A percentile compares a stretch with the other conserved stretches of the same genome.
These are phyloP conservation scores for Clohesyomyces aquaticus DNA, from an alignment of 495 filamentous ascomycete genomes.

Conservation along the genomic window DNA sequence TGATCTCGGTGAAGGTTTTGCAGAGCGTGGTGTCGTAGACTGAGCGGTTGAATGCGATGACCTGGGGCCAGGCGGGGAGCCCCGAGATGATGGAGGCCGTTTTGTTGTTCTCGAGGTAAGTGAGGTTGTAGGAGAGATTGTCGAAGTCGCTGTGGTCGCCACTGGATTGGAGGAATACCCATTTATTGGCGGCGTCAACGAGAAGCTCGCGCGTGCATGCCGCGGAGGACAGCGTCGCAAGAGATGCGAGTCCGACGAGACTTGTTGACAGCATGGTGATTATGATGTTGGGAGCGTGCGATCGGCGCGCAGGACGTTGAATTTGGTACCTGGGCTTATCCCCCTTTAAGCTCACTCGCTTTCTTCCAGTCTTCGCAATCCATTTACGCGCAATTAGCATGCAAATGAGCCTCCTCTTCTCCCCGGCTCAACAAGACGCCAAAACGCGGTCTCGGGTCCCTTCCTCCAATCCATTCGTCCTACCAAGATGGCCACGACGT, in stretches of 20 bases:
- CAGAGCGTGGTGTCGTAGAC: constrained; percentile 15
- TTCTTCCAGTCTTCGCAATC: neutral
- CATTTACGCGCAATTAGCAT: neutral
- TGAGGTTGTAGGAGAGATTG: constrained; percentile 2
- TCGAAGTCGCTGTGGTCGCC: constrained; percentile 5
- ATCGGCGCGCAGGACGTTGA: too few species aligned
- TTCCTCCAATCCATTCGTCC: neutral
- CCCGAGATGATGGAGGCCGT: constrained; percentile 6
- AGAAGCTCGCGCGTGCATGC: constrained; percentile 7
- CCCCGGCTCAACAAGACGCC: neutral
- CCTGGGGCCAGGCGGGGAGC: neutral
- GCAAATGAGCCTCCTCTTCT: neutral
- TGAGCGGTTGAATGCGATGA: constrained; percentile 17
- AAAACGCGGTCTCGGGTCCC: neutral
- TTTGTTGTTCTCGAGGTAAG: constrained; percentile 22
- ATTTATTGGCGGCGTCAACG: neutral
- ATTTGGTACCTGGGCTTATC: too few species aligned
- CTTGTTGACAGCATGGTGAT: neutral
- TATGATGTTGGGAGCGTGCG: neutral
- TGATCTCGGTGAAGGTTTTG: constrained; percentile 27
- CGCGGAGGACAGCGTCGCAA: neutral
- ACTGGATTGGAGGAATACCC: constrained; percentile 7
- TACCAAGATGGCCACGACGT: neutral
- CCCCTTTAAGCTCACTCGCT: neutral
- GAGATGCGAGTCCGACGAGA: neutral